Evolutionary conservation across 306 rosid species (phyloP).

Genomic region (Benincasa hispida): DNA sequence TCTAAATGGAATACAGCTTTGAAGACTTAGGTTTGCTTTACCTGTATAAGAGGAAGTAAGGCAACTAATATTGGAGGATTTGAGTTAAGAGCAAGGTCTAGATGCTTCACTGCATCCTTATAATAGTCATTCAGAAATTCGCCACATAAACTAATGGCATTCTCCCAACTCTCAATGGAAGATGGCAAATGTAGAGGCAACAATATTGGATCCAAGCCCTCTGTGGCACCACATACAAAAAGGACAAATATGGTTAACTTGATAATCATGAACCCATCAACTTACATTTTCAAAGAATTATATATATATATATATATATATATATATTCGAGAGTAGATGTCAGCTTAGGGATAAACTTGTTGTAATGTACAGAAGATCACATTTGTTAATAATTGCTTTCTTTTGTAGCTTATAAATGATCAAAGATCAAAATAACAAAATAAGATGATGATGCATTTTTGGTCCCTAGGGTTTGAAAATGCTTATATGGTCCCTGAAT

Average conservation of each 20-base stretch:
- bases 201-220: conserved; percentile 44
- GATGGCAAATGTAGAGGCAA: conserved; percentile 55
- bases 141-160: conserved; percentile 20
- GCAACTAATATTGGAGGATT: conserved; percentile 33
- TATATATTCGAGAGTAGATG: not conserved
- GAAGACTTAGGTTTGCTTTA: conserved; percentile 22
- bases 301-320: not conserved
- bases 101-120: conserved; percentile 43
- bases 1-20: not conserved
- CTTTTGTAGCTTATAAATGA: not conserved
- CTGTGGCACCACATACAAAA: conserved; percentile 22
- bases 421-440: not conserved
- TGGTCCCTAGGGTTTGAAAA: no score
- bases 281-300: not conserved
- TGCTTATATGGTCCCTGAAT: no score
- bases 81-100: conserved; percentile 41
- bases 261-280: not conserved
- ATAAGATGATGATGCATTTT: no score
- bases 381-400: not conserved
- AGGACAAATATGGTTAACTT: not conserved
- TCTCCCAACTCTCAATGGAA: conserved; percentile 21
- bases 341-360: not conserved
- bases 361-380: not conserved
- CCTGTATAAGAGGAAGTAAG: conserved; percentile 75
- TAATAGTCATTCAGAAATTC: conserved; percentile 33